Evolutionary conservation across 768 basidiomycete genomes (phyloP), one percentile per base, ranked within the genome.

Genomic region (Kwoniella heveanensis): DNA sequence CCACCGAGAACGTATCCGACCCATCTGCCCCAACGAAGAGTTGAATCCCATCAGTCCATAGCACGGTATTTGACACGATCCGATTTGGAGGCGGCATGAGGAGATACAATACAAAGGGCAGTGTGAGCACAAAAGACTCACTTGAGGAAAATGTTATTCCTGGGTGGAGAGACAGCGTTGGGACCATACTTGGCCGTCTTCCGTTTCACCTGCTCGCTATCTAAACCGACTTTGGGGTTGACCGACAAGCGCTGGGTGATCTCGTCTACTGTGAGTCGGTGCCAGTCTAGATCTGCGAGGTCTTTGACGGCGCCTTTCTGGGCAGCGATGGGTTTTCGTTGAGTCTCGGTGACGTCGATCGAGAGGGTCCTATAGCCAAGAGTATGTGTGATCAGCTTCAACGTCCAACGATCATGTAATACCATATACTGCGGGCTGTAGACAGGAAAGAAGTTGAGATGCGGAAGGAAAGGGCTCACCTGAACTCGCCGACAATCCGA

Each of bases 1-100:
- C 86, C 86, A 46, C 85, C 85, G 50, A 87, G 84, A 52, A 86
- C 62, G 56, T 85, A 87, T 67, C 83, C 83, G 19, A 85, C 69
- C 68, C 29, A 82, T 79, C 80, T 79, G 54, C 2, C 54, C 19
- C 12, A n/a, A n/a, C n/a, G n/a, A n/a, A n/a, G n/a, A n/a, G n/a
- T n/a, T n/a, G n/a, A n/a, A n/a, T n/a, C n/a, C n/a, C n/a, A n/a
- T n/a, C n/a, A n/a, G n/a, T n/a, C 32, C 32, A 32, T 32, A 32
- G 32, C 32, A n/a, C n/a, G n/a, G n/a, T n/a, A n/a, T n/a, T n/a
- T n/a, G n/a, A n/a, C n/a, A n/a, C n/a, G n/a, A n/a, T n/a, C n/a
- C n/a, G n/a, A n/a, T n/a, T n/a, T n/a, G n/a, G n/a, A n/a, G n/a
- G n/a, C n/a, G n/a, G n/a, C n/a, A n/a, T n/a, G n/a, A n/a, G n/a